Percentiles rank a stretch among this genome's conserved stretches.
phyloP scores from a whole-genome alignment of 257 asterid species.

The Fraxinus cuspidata region DNA sequence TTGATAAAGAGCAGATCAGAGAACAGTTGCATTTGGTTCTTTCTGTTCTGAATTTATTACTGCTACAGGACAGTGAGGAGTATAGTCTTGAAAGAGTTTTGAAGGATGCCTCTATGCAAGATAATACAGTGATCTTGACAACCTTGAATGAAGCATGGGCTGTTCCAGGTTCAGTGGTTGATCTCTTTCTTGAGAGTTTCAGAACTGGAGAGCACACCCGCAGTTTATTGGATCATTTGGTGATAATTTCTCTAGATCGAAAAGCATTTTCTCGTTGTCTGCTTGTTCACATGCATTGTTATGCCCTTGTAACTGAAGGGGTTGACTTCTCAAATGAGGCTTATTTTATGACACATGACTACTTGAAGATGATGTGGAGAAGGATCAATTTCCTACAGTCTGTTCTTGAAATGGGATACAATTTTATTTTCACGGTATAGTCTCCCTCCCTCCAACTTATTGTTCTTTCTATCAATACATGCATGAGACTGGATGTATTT shows the following conservation, averaged over 20 bases:
- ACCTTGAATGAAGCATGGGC: conserved; percentile 12
- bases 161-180: background rate
- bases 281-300: conserved; percentile 9
- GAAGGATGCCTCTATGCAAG: conserved; percentile 9
- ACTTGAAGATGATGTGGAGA: conserved; percentile 26
- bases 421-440: conserved; percentile 19
- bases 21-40: background rate
- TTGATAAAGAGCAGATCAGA: background rate
- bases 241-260: conserved; percentile 8
- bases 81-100: background rate
- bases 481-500: background rate
- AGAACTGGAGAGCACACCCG: conserved; percentile 2
- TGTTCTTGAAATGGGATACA: conserved; percentile 21
- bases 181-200: conserved; percentile 8
- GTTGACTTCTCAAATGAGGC: conserved; percentile 18
- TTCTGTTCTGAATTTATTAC: background rate
- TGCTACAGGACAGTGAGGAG: conserved; percentile 6
- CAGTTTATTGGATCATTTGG: conserved; percentile 15
- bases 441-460: background rate
- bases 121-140: conserved; percentile 8
- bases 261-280: conserved; percentile 17
- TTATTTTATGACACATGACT: conserved; percentile 18
- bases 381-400: conserved; percentile 13
- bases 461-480: background rate
- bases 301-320: conserved; percentile 8